Evolutionary conservation across 169 alveolate species (phyloP), one percentile per base, ranked within the genome.

Genomic region (Plasmodium adleri): DNA sequence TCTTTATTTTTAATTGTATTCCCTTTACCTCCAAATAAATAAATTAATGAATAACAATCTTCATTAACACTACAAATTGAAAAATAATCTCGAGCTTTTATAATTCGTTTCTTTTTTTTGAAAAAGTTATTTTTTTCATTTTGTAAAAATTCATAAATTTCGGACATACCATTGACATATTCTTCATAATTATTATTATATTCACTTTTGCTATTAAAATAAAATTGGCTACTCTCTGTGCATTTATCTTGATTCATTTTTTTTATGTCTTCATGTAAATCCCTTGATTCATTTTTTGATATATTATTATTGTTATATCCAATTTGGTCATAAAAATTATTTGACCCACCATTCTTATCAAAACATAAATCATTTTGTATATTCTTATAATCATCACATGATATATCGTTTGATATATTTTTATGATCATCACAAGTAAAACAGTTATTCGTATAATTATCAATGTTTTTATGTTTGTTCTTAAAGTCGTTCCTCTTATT

Each of bases 11-110:
- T 85, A 49, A 71, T 52, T 12, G 92, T 71, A 52, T 66, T 85
- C n/a, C 92, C 92, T 20, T 85, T 85, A n/a, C 92, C 92, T 15
- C 92, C 92, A 49, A 85, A 85, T 9, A 85, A 74, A 64, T 85
- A 85, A 58, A 85, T 85, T 63, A 85, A 71, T 15, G 87, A 85
- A 39, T 60, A 71, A 13, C 20, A 85, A 5, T 43, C 72, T n/a
- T 85, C 92, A 62, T 43, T 43, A 3, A 85, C 92, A 26, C 92
- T 85, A 43, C 92, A 85, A 17, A 85, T 47, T 26, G 92, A 85
- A 32, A 85, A 85, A 50, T 22, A 66, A 59, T 85, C 92, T 71
- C 92, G 22, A 9, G 92, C 75, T 59, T 85, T 85, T 47, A 85
- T 85, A 63, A 85, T 4, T 52, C 70, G 58, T 73, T 85, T 85